Evolutionary conservation across 2,329 filamentous ascomycete genomes (phyloP), one percentile per base, ranked within the genome.

Genomic region (Claviceps quebecensis): DNA sequence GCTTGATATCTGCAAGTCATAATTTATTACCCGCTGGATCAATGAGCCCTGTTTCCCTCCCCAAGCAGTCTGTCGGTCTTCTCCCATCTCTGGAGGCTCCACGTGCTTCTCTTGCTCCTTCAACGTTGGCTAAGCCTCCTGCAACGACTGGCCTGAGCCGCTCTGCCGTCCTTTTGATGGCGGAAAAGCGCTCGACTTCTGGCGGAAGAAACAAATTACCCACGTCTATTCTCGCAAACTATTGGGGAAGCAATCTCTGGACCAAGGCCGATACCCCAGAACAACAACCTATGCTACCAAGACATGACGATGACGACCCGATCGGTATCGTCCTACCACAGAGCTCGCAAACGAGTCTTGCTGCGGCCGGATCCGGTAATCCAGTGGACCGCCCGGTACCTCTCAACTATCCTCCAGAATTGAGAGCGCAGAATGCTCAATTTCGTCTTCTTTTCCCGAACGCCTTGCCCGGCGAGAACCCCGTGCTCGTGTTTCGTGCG

Each of bases 181-280:
- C 83, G 49, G 89, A 95, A 61, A 78, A 84, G 54, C 80, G 81
- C 2, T 73, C 88, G 3, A 67, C 81, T 17, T 81, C 81, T n/a
- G 29, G 29, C 29, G 78, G 73, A 46, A 76, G 76, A n/a, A 80
- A 84, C 43, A 78, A 78, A 22, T 80, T 95, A 67, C 87, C 90
- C 1, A 86, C 86, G 48, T 88, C 87, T 14, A 81, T 96, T 55
- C 80, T 95, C 72, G 90, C 90, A 36, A 97, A 97, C 63, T 78
- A 94, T 52, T 97, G 91, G 91, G 91, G 91, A 48, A 94, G 83
- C 60, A 85, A 81, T 52, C 83, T 89, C 46, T 95, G 89, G 87
- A 67, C 64, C 6, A 55, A 59, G 14, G 55, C 61, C 38, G 59
- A 65, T 38, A 50, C 55, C n/a, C 60, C 59, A 3, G 52, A 57